Evolutionary conservation across 768 basidiomycete species (phyloP).

Genomic region (Tricholomella constricta): DNA sequence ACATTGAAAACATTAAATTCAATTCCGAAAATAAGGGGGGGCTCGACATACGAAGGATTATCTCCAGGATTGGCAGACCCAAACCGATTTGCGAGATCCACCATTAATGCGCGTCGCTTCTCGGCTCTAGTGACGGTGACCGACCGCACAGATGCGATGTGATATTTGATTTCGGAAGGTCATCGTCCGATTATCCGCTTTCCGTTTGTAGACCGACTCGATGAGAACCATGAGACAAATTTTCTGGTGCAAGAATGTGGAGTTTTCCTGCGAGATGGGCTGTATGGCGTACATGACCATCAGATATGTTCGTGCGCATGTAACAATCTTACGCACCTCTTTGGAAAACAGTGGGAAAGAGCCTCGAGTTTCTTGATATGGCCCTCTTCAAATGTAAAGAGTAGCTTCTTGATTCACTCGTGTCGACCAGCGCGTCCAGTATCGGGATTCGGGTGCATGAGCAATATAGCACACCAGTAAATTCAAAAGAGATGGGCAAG

Average conservation of each 20-base stretch:
- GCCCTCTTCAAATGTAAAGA: constrained; percentile 96
- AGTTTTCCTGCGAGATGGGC: constrained; percentile 90
- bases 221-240: constrained; percentile 99
- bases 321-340: constrained; percentile 58
- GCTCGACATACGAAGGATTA: constrained; percentile 16
- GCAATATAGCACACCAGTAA: constrained; percentile 40
- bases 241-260: constrained; percentile 93
- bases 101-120: constrained; percentile 51
- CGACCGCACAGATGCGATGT: constrained; percentile 52
- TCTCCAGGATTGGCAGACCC: constrained; percentile 48
- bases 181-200: constrained; percentile 82
- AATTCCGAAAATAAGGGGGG: background rate
- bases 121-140: constrained; percentile 49
- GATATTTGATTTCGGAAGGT: constrained; percentile 84
- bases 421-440: constrained; percentile 79
- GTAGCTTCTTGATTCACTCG: constrained; percentile 90
- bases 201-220: constrained; percentile 90
- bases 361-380: constrained; percentile 97
- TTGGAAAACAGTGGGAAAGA: constrained; percentile 83
- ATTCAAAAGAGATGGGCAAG: background rate
- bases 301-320: background rate
- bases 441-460: constrained; percentile 99
- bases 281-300: constrained; percentile 30
- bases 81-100: constrained; percentile 55
- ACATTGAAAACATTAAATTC: background rate